phyloP scores from a whole-genome alignment of 2,329 filamentous ascomycete genomes.

The Tolypocladium guangdongense region DNA sequence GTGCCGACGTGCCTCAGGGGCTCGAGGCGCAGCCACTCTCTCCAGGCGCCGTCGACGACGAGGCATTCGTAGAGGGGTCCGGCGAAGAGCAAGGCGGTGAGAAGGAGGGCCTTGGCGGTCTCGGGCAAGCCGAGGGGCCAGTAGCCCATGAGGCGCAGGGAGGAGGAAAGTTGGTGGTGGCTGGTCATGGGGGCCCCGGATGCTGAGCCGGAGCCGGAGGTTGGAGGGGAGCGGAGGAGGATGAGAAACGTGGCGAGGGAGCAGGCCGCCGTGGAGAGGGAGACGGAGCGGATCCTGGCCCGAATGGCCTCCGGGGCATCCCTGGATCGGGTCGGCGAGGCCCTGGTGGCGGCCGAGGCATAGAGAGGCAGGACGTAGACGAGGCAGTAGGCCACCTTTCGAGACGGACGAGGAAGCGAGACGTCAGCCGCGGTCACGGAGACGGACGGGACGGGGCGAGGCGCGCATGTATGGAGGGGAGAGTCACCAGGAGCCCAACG shows the following conservation, averaged over 20 bases:
- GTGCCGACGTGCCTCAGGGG: conserved; percentile 49
- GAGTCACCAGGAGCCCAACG: conserved; percentile 17
- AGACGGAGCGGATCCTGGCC: conserved; percentile 72
- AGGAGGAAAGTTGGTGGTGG: not conserved
- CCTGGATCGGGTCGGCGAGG: conserved; percentile 66
- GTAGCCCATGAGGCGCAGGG: conserved; percentile 61
- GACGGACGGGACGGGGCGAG: not conserved
- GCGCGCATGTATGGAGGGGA: not conserved
- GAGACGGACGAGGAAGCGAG: not conserved
- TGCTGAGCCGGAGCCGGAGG: not conserved
- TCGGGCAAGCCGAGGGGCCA: conserved; percentile 65
- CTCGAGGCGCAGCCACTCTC: conserved; percentile 45
- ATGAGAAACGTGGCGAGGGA: conserved; percentile 56
- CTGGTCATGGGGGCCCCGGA: not conserved
- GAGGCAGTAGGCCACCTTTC: conserved; percentile 63
- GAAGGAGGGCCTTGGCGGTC: conserved; percentile 48
- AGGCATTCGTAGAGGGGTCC: conserved; percentile 76
- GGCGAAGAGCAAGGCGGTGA: conserved; percentile 70
- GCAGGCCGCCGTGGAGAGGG: conserved; percentile 60
- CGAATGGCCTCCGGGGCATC: conserved; percentile 86
- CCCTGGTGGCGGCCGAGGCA: conserved; percentile 66
- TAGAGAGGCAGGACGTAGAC: conserved; percentile 90
- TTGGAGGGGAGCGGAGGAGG: conserved; percentile 24
- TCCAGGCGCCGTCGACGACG: conserved; percentile 61
- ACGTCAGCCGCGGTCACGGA: not conserved